Evolutionary conservation across 495 filamentous ascomycete genomes (phyloP), one percentile per base, ranked within the genome.

Genomic region (Cairneyella variabilis): DNA sequence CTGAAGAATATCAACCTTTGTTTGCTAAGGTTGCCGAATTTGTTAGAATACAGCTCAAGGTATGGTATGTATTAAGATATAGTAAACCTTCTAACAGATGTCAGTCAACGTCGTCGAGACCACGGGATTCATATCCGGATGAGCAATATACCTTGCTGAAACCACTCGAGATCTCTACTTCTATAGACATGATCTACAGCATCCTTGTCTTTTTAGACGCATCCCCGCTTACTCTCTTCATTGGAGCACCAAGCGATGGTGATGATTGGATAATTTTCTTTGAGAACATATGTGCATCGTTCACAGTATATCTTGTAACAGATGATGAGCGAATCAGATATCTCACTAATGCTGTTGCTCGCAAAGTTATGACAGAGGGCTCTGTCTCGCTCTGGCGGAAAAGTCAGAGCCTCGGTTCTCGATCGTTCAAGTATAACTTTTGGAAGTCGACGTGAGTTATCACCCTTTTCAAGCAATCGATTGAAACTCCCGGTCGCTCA

Each of bases 11-110:
- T 54, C 63, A 69, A 30, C 68, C 70, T 21, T 63, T 85, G 12
- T 85, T 78, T 54, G 66, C 69, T 11, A 70, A 73, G 17, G 74
- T 73, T 12, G 73, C 78, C 11, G 76, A 75, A 3, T 83, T 79
- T 52, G 72, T 83, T 46, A 71, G 82, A 47, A 65, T 66, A 36
- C 75, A 77, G 58, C 53, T 84, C 17, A 74, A 79, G 71, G 74
- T 77, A 51, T 54, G 66, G 48, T 27, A 17, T 46, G 10, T 22
- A 18, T n/a, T n/a, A n/a, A 11, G 1, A 18, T 14, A 40, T 23
- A 18, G 20, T 37, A 21, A 34, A 20, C 47, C 18, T 43, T 48
- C 49, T 60, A 38, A 51, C n/a, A 1, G 3, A 14, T 16, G 3
- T 9, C 17, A 63, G 60, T 41, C 45, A 20, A 39, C 21, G 11